A percentile compares a stretch with the other conserved stretches of the same genome.
These are phyloP conservation scores for Barnettozyma wickerhamii DNA, from an alignment of 805 yeast genomes.

Conservation along the genomic window DNA sequence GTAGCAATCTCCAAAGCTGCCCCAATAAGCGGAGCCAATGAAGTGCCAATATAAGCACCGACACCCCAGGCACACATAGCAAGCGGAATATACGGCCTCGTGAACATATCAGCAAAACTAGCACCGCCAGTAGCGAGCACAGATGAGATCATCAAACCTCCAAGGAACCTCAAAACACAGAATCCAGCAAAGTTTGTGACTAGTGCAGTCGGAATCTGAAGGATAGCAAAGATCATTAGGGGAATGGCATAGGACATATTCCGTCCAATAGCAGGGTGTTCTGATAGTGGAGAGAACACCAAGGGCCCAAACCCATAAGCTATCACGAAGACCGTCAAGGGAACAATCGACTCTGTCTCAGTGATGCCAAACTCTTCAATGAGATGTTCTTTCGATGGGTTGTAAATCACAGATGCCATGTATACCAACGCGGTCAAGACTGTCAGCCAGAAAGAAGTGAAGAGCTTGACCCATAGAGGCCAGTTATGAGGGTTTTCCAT, in stretches of 20 bases:
- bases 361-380: slow-evolving; percentile 42
- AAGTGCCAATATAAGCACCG: slow-evolving; percentile 52
- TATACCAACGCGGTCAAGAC: slow-evolving; percentile 48
- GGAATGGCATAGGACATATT: slow-evolving; percentile 45
- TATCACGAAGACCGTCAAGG: slow-evolving; percentile 49
- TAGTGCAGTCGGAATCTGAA: slow-evolving; percentile 56
- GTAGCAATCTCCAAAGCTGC: slow-evolving; percentile 40
- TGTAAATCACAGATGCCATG: slow-evolving; percentile 51
- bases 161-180: slow-evolving; percentile 45
- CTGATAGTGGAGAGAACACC: slow-evolving; percentile 55
- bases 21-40: slow-evolving; percentile 54
- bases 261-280: slow-evolving; percentile 50
- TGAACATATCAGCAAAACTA: slow-evolving; percentile 45
- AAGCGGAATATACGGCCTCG: slow-evolving; percentile 38
- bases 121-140: slow-evolving; percentile 58
- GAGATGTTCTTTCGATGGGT: slow-evolving; percentile 46
- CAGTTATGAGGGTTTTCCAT: slow-evolving; percentile 57
- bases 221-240: slow-evolving; percentile 40
- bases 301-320: slow-evolving; percentile 63
- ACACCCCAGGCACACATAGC: slow-evolving; percentile 49
- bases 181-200: slow-evolving; percentile 46
- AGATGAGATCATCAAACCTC: slow-evolving; percentile 55
- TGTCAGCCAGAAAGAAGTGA: slow-evolving; percentile 37
- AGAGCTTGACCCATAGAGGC: slow-evolving; percentile 37
- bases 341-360: slow-evolving; percentile 42